A percentile compares a stretch with the other conserved stretches of the same genome.
Conservation (phyloP, 2,329 filamentous ascomycete genomes). For the Talaromyces sp. region DNA sequence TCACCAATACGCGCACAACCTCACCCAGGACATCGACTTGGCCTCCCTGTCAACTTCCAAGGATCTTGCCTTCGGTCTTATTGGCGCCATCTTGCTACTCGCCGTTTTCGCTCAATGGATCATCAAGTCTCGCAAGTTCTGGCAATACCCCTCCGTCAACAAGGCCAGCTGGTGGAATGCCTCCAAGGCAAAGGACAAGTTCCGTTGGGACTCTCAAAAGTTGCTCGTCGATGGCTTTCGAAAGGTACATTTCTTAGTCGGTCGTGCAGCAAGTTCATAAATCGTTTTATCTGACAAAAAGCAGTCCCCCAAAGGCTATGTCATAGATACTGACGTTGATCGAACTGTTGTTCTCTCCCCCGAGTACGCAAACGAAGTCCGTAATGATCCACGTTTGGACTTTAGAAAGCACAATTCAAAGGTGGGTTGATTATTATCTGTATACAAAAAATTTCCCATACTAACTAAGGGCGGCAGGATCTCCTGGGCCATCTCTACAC, state of each 20-base stretch:
- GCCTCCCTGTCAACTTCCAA: background rate
- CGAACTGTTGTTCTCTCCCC: constrained; percentile 12
- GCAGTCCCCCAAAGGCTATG: constrained; percentile 16
- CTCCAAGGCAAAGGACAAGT: constrained; percentile 12
- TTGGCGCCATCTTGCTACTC: background rate
- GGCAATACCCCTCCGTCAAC: constrained; percentile 9
- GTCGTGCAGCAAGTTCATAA: background rate
- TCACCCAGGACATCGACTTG: background rate
- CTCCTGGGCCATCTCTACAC: constrained; percentile 16
- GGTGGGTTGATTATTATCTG: background rate
- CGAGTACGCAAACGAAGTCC: constrained; percentile 19
- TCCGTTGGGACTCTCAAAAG: background rate
- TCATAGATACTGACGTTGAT: constrained; percentile 18
- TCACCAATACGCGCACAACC: background rate
- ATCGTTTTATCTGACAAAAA: background rate
- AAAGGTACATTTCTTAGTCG: background rate
- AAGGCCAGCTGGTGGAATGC: constrained; percentile 6
- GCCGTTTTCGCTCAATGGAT: constrained; percentile 5
- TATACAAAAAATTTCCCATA: background rate
- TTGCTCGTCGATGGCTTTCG: constrained; percentile 14
- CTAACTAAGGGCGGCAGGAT: constrained; percentile 4
- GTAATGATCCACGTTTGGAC: constrained; percentile 10
- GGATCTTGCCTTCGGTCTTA: background rate
- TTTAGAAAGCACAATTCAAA: constrained; percentile 4
- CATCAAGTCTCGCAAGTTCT: background rate